Evolutionary conservation across 352 stramenopile genomes (phyloP), one percentile per base, ranked within the genome.

Genomic region (Globisporangium alternatum): DNA sequence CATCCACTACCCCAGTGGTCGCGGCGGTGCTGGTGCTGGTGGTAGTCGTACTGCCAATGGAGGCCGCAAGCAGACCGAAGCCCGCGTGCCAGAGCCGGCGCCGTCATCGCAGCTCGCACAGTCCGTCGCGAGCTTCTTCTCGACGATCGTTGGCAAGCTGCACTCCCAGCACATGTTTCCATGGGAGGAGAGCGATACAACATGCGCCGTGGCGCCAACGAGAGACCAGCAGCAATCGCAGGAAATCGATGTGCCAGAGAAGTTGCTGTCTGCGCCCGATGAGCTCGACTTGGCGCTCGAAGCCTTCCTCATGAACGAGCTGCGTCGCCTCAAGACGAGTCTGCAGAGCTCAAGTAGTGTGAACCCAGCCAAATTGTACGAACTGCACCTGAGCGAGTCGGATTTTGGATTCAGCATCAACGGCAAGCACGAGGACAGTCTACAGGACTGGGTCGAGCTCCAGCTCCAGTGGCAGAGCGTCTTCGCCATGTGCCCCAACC

Each of bases 41-140:
- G 28, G 17, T 41, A 9, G 5, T 31, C 19, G 0, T 12, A 2
- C 43, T 25, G 15, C 15, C 41, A 43, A 12, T 35, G 19, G n/a
- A 5, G 28, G 5, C 17, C 12, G 5, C 8, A 62, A 62, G 28
- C 12, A 39, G 3, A 22, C n/a, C 12, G 56, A 53, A 43, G 17
- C 8, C 5, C 41, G 56, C 12, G 17, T 17, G 2, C 37, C 55
- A 8, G 55, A 35, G 22, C 21, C 35, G 33, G 57, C 35, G 10
- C n/a, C 7, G 12, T 49, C 48, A 19, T 58, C 60, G 12, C 48
- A 48, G 12, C 49, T 65, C 7, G 60, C 60, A 43, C 31, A 39
- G 15, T 54, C 60, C 17, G 37, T 65, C 3, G 35, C 49, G 15
- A 58, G 49, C 25, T 60, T 65, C 49, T 60, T 65, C 49, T 58